phyloP scores from a whole-genome alignment of 2,329 filamentous ascomycete genomes.

The Alternaria consortialis region DNA sequence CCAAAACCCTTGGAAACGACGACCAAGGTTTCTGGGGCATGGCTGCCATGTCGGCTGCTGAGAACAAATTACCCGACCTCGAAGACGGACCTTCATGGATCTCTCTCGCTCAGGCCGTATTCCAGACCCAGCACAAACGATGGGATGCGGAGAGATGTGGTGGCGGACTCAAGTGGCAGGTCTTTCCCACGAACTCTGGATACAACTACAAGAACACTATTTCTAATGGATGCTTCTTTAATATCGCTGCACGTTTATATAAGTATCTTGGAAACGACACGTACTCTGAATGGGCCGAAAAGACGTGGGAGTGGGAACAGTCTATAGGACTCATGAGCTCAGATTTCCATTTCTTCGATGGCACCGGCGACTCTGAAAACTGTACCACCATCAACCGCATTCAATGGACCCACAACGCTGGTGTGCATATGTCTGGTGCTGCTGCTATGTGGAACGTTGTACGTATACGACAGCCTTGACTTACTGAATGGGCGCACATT shows the following conservation, averaged over 20 bases:
- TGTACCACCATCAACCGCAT: constrained; percentile 56
- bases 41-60: constrained; percentile 66
- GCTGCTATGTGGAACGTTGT: constrained; percentile 57
- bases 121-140: constrained; percentile 72
- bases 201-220: constrained; percentile 85
- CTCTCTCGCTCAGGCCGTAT: constrained; percentile 73
- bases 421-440: constrained; percentile 57
- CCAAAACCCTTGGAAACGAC: constrained; percentile 62
- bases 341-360: not conserved
- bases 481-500: no score
- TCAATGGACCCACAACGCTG: constrained; percentile 59
- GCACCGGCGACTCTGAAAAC: constrained; percentile 40
- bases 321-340: not conserved
- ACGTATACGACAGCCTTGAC: no score
- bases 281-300: not conserved
- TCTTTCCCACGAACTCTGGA: constrained; percentile 77
- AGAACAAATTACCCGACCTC: constrained; percentile 58
- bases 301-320: not conserved
- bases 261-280: not conserved
- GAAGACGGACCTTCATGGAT: constrained; percentile 68
- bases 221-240: constrained; percentile 83
- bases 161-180: constrained; percentile 83
- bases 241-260: constrained; percentile 72
- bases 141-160: constrained; percentile 75
- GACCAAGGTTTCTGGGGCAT: constrained; percentile 69